These are phyloP conservation scores for Phaseolus lunatus DNA, from an alignment of 306 rosid species.

Conservation along the genomic window DNA sequence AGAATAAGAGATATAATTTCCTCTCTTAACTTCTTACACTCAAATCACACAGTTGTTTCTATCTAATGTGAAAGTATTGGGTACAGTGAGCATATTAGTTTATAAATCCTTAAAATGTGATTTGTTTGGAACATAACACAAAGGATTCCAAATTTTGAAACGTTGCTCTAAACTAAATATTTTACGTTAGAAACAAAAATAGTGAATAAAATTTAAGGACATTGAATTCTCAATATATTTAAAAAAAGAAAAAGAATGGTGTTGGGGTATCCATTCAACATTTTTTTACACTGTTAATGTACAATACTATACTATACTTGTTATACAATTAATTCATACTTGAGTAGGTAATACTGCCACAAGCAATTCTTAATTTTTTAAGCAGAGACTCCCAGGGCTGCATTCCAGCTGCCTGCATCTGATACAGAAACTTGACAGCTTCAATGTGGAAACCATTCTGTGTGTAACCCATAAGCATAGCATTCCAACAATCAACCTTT, in stretches of 20 bases:
- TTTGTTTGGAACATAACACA: too few relatives aligned
- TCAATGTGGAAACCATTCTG: slow-evolving; percentile 54
- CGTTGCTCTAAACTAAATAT: too few relatives aligned
- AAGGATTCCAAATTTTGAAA: too few relatives aligned
- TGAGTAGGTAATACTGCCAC: slow-evolving; percentile 41
- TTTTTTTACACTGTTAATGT: slow-evolving; percentile 14
- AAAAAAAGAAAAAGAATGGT: neutral
- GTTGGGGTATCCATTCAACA: neutral
- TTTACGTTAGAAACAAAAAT: slow-evolving; percentile 26
- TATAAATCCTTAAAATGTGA: too few relatives aligned
- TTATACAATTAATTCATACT: slow-evolving; percentile 21
- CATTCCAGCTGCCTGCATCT: slow-evolving; percentile 58
- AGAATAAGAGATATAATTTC: too few relatives aligned
- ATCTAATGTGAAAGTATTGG: too few relatives aligned
- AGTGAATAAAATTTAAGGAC: neutral
- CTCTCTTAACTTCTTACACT: too few relatives aligned
- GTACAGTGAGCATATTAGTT: too few relatives aligned
- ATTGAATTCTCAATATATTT: neutral
- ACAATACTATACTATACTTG: slow-evolving; percentile 39
- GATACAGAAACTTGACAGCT: slow-evolving; percentile 68
- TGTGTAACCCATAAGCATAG: slow-evolving; percentile 62
- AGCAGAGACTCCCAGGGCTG: slow-evolving; percentile 59
- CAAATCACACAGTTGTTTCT: too few relatives aligned
- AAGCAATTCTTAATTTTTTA: slow-evolving; percentile 61
- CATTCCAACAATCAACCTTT: slow-evolving; percentile 66